These are phyloP conservation scores for Castanopsis chinensis DNA, from an alignment of 306 rosid genomes.

Conservation along the genomic window DNA sequence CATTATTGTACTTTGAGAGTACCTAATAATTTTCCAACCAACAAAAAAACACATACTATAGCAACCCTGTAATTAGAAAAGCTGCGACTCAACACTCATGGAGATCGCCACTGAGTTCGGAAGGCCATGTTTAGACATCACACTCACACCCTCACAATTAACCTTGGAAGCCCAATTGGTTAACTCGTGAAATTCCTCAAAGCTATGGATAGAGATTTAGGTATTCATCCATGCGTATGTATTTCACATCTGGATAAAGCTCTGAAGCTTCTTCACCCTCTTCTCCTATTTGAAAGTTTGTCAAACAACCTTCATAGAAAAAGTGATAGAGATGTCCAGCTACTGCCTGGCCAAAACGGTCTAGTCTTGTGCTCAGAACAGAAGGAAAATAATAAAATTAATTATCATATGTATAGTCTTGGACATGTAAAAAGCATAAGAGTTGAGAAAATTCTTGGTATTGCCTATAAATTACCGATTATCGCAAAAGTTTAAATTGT, in stretches of 20 bases:
- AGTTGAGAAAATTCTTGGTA: background rate
- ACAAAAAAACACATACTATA: too few species aligned
- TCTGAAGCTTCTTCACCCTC: constrained; percentile 75
- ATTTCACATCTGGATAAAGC: constrained; percentile 80
- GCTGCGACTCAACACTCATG: too few species aligned
- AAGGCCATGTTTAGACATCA: too few species aligned
- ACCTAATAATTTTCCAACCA: too few species aligned
- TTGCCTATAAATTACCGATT: too few species aligned
- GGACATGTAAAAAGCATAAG: background rate
- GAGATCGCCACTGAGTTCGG: too few species aligned
- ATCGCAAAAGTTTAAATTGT: too few species aligned
- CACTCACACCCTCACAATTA: too few species aligned
- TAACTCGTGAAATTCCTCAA: background rate
- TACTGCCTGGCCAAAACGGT: constrained; percentile 49
- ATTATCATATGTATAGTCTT: too few species aligned
- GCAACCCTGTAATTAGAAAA: too few species aligned
- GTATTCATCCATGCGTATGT: constrained; percentile 69
- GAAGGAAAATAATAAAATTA: too few species aligned
- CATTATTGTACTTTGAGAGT: rapidly evolving
- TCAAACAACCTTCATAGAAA: constrained; percentile 72
- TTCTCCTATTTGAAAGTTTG: constrained; percentile 66
- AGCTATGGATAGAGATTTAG: constrained; percentile 33
- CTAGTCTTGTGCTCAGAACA: constrained; percentile 35
- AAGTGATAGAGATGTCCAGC: constrained; percentile 67
- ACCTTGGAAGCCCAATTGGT: too few species aligned